These are phyloP conservation scores for Ganoderma lucidum DNA, from an alignment of 1,284 basidiomycete genomes.

Conservation along the genomic window DNA sequence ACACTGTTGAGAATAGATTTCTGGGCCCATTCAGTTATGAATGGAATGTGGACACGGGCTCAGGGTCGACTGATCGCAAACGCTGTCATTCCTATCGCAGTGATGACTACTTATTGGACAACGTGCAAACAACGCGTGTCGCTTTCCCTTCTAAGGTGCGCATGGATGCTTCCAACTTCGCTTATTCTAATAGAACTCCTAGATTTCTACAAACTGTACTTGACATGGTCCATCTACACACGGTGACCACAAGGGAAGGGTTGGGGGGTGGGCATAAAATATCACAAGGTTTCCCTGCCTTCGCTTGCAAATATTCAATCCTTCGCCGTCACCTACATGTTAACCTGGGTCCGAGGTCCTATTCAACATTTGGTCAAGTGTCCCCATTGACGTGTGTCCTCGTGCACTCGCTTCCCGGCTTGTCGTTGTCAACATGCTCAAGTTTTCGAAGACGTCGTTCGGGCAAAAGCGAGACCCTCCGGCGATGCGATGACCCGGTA, in stretches of 20 bases:
- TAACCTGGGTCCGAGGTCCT: neutral
- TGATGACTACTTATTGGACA: neutral
- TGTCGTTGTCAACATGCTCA: neutral
- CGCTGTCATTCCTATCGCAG: neutral
- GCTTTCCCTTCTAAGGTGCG: neutral
- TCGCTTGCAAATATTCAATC: neutral
- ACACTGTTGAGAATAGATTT: neutral
- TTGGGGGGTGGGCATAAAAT: neutral
- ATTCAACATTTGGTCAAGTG: neutral
- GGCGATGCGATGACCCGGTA: neutral
- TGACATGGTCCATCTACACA: neutral
- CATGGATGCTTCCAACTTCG: neutral
- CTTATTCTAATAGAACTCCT: neutral
- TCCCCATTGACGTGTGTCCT: neutral
- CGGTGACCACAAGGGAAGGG: neutral
- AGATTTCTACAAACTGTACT: neutral
- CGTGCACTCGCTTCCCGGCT: conserved; percentile 1
- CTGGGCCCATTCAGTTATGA: neutral
- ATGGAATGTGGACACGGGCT: neutral
- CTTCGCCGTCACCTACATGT: neutral
- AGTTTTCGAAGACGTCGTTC: neutral
- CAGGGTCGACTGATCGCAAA: neutral
- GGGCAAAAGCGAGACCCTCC: neutral
- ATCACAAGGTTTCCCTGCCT: neutral
- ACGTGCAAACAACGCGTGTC: neutral